phyloP scores from a whole-genome alignment of 1,284 basidiomycete genomes.

The Malassezia dermatis region DNA sequence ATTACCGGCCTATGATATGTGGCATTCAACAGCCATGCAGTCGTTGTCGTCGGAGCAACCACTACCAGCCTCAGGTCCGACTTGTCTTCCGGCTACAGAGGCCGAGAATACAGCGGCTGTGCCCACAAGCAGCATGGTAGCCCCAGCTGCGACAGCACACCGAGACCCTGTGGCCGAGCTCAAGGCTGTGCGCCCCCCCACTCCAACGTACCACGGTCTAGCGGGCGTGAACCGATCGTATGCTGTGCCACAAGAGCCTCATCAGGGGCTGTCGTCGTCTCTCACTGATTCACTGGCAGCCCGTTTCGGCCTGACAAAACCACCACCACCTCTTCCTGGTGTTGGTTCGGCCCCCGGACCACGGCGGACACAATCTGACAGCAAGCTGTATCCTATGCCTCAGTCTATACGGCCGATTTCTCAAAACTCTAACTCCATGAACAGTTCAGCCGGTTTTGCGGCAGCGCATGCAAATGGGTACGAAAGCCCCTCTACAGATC shows the following conservation, averaged over 20 bases:
- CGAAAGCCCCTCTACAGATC: slow-evolving; percentile 35
- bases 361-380: slow-evolving; percentile 2
- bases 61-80: background rate
- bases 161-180: background rate
- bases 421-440: background rate
- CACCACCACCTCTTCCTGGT: slow-evolving; percentile 27
- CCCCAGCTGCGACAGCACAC: background rate
- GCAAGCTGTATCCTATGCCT: slow-evolving; percentile 11
- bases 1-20: background rate
- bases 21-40: slow-evolving; percentile 2
- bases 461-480: slow-evolving; percentile 10
- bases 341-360: background rate
- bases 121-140: background rate
- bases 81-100: background rate
- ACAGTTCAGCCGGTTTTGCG: background rate
- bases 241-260: background rate
- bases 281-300: slow-evolving; percentile 12
- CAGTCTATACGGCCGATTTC: background rate
- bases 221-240: background rate
- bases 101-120: background rate
- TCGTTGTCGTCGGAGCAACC: background rate
- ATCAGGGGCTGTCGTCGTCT: background rate
- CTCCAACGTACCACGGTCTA: background rate
- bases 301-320: slow-evolving; percentile 24
- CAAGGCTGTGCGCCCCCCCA: background rate